Percentiles rank a stretch among this genome's conserved stretches.
Evolutionary conservation across 164 flowering plant species (phyloP).

Genomic region (Akebia trifoliata): DNA sequence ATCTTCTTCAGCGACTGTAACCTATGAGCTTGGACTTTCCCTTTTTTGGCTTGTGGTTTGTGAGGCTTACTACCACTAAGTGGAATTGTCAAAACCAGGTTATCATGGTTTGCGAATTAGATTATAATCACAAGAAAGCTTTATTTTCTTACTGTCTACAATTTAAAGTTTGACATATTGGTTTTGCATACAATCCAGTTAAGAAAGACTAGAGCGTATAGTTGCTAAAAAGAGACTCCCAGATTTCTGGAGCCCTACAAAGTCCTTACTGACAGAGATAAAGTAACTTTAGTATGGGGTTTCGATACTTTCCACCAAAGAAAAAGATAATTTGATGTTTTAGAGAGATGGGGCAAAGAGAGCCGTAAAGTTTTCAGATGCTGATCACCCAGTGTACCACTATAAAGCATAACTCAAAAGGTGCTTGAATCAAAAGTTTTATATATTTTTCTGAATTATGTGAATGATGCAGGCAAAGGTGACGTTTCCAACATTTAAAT

Average conservation of each 20-base stretch:
- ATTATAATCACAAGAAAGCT: constrained; percentile 21
- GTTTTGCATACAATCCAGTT: constrained; percentile 68
- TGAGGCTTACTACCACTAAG: constrained; percentile 27
- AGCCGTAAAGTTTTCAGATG: constrained; percentile 60
- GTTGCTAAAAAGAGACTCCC: constrained; percentile 62
- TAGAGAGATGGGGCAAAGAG: constrained; percentile 61
- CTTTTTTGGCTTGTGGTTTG: constrained; percentile 33
- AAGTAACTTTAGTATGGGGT: constrained; percentile 28
- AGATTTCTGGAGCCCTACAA: constrained; percentile 49
- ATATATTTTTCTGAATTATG: constrained; percentile 43
- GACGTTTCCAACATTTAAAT: constrained; percentile 24
- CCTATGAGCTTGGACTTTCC: constrained; percentile 29
- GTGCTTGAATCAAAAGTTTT: constrained; percentile 48
- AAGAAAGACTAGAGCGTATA: constrained; percentile 69
- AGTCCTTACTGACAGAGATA: constrained; percentile 46
- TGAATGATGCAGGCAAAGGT: constrained; percentile 61
- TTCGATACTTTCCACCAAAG: constrained; percentile 15
- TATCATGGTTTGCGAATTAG: constrained; percentile 37
- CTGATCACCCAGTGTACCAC: constrained; percentile 49
- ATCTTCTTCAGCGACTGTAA: constrained; percentile 31
- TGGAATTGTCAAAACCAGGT: constrained; percentile 33
- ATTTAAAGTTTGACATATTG: constrained; percentile 31
- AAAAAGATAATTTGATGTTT: constrained; percentile 44
- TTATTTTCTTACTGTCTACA: constrained; percentile 16
- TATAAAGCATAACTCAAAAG: constrained; percentile 39